A percentile compares a stretch with the other conserved stretches of the same genome.
Conservation (phyloP, 78 protist species). For the Pigoraptor vietnamica region DNA sequence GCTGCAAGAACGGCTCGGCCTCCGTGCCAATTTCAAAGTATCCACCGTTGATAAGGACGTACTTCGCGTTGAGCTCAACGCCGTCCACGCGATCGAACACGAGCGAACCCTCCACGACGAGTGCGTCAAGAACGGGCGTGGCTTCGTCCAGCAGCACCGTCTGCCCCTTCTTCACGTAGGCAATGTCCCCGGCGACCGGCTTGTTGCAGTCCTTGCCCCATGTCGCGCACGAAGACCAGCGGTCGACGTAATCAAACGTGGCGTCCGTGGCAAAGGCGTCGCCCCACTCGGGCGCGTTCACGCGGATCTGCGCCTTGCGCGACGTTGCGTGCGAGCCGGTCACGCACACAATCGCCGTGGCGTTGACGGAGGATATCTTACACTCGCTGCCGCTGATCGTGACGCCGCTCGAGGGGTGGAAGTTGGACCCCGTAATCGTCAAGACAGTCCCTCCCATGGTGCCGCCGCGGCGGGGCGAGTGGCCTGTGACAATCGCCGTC, state of each 20-base stretch:
- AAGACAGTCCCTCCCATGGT: neutral
- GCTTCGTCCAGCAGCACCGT: neutral
- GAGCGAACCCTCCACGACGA: neutral
- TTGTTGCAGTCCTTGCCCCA: neutral
- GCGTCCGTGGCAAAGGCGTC: neutral
- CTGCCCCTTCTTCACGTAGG: neutral
- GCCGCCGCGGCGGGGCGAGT: neutral
- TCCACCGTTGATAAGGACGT: neutral
- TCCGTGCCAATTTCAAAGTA: neutral
- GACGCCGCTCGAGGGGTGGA: neutral
- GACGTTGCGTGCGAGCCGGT: neutral
- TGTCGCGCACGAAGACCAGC: neutral
- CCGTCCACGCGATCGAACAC: neutral
- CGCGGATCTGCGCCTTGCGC: neutral
- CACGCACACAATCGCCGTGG: neutral
- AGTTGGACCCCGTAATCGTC: neutral
- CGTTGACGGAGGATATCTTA: neutral
- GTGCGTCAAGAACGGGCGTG: neutral
- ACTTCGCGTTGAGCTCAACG: neutral
- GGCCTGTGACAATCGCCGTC: neutral
- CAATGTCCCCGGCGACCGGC: constrained; percentile 4
- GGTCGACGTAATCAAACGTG: neutral
- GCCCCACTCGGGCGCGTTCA: neutral
- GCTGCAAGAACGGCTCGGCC: neutral
- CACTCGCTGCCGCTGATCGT: neutral